A percentile compares a stretch with the other conserved stretches of the same genome.
Conservation (phyloP, 176 grass and related monocot species). For the Juncus inflexus region DNA sequence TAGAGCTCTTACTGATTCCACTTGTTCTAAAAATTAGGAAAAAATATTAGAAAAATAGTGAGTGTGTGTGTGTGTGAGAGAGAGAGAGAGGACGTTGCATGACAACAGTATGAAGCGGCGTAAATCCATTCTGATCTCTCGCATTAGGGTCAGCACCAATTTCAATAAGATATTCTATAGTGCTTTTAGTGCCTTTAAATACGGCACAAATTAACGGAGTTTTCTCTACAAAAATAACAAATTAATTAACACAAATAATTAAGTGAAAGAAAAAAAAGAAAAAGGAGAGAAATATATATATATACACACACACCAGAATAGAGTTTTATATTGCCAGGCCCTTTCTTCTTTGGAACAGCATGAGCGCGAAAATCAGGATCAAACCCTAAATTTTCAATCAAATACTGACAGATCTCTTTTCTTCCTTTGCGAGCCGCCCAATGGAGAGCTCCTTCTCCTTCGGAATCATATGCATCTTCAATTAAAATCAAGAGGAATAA, state of each 20-base stretch:
- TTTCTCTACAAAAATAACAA: conserved; percentile 19
- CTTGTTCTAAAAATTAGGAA: conserved; percentile 19
- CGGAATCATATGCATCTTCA: background rate
- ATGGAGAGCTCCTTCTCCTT: conserved; percentile 33
- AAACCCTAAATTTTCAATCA: conserved; percentile 32
- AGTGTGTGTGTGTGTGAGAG: background rate
- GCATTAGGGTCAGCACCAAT: conserved; percentile 31
- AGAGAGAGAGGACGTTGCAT: too few relatives aligned
- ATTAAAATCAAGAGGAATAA: background rate
- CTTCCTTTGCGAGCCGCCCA: conserved; percentile 21
- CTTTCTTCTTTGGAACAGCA: too few relatives aligned
- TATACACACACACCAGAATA: background rate
- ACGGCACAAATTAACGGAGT: conserved; percentile 27
- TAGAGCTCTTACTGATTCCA: conserved; percentile 12
- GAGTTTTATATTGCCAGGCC: too few relatives aligned
- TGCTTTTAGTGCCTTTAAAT: background rate
- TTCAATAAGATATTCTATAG: conserved; percentile 32
- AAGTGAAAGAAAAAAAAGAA: background rate
- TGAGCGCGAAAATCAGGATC: background rate
- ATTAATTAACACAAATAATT: background rate
- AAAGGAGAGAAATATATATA: background rate
- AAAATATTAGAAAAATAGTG: background rate
- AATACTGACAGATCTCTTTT: conserved; percentile 25
- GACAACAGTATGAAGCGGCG: conserved; percentile 39
- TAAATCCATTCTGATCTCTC: conserved; percentile 10